phyloP scores from a whole-genome alignment of 1,139 yeast species.

The Hyphopichia khmerensis region DNA sequence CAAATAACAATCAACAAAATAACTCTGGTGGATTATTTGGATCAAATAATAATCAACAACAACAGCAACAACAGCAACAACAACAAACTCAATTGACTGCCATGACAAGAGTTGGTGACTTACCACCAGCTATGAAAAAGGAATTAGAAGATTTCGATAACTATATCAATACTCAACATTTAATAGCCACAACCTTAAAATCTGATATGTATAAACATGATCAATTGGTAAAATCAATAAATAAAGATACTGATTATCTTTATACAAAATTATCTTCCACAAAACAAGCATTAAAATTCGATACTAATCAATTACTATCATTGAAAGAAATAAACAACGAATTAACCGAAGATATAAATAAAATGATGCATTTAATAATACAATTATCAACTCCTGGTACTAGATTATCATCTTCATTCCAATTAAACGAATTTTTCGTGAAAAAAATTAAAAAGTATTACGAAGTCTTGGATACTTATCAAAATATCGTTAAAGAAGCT shows the following conservation, averaged over 20 bases:
- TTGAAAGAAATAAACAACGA: slow-evolving; percentile 52
- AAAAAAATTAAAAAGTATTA: slow-evolving; percentile 68
- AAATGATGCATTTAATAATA: slow-evolving; percentile 63
- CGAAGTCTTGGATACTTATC: slow-evolving; percentile 65
- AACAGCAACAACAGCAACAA: slow-evolving; percentile 30
- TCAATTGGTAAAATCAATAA: slow-evolving; percentile 73
- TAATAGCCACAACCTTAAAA: slow-evolving; percentile 75
- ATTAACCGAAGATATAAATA: slow-evolving; percentile 64
- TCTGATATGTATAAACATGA: slow-evolving; percentile 64
- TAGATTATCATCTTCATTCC: slow-evolving; percentile 54
- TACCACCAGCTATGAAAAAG: slow-evolving; percentile 72
- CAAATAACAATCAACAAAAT: slow-evolving; percentile 1
- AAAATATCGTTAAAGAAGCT: slow-evolving; percentile 70
- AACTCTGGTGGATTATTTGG: slow-evolving; percentile 23
- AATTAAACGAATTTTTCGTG: slow-evolving; percentile 46
- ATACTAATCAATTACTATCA: slow-evolving; percentile 32
- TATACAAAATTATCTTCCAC: slow-evolving; percentile 62
- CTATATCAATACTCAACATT: slow-evolving; percentile 80
- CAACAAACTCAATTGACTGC: slow-evolving; percentile 62
- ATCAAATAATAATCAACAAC: slow-evolving; percentile 9
- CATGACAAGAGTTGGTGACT: slow-evolving; percentile 82
- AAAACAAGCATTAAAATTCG: slow-evolving; percentile 60
- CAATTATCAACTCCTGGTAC: slow-evolving; percentile 71
- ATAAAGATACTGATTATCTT: slow-evolving; percentile 78
- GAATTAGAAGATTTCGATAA: slow-evolving; percentile 79